These are phyloP conservation scores for Berkeleyomyces rouxiae DNA, from an alignment of 2,329 filamentous ascomycete genomes.

Conservation along the genomic window DNA sequence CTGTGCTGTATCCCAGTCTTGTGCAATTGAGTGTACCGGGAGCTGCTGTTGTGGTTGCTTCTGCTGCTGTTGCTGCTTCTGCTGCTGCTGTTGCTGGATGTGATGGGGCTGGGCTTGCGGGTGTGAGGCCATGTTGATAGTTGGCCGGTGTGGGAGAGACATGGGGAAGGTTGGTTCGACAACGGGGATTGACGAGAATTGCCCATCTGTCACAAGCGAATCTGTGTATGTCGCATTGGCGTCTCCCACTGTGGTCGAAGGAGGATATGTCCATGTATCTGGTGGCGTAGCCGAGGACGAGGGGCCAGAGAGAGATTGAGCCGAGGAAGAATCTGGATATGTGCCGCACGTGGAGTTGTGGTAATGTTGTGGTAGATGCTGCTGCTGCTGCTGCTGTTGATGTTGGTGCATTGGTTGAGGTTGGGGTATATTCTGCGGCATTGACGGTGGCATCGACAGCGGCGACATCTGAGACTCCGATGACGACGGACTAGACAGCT, in stretches of 20 bases:
- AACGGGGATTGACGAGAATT: background rate
- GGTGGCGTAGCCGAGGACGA: slow-evolving; percentile 5
- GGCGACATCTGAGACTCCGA: slow-evolving; percentile 12
- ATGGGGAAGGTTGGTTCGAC: slow-evolving; percentile 1
- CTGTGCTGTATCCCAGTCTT: background rate
- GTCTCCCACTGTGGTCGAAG: background rate
- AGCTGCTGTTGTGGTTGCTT: background rate
- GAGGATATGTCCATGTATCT: slow-evolving; percentile 5
- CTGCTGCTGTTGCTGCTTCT: background rate
- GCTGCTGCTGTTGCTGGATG: background rate
- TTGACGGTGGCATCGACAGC: background rate
- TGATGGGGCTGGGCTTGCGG: background rate
- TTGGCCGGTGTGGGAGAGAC: slow-evolving; percentile 5
- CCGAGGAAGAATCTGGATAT: background rate
- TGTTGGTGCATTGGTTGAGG: background rate
- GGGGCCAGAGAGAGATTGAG: background rate
- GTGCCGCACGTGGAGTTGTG: background rate
- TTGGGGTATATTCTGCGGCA: background rate
- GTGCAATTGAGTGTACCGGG: background rate
- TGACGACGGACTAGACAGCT: slow-evolving; percentile 11
- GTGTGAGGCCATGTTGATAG: background rate
- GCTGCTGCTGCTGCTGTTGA: slow-evolving; percentile 2
- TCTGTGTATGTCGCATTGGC: background rate
- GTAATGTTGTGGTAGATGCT: slow-evolving; percentile 2
- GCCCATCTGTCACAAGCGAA: background rate